Percentiles rank a stretch among this genome's conserved stretches.
Conservation (phyloP, 306 rosid species). For the Fragaria iinumae region DNA sequence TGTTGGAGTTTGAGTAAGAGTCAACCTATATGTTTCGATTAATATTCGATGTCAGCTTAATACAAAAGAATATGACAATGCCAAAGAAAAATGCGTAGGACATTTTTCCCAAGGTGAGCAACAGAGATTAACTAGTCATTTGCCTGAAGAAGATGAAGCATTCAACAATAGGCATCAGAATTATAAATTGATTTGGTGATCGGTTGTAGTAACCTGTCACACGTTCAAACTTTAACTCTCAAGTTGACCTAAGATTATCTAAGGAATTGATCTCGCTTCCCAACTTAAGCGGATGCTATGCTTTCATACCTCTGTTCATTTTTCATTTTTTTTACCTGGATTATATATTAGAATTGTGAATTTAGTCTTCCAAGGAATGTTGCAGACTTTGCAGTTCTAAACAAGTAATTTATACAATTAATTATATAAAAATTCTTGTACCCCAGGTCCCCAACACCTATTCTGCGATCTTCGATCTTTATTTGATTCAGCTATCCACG, state of each 20-base stretch:
- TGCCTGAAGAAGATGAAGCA: conserved; percentile 21
- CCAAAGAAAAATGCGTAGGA: neutral
- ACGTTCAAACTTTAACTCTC: conserved; percentile 38
- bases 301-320: conserved; percentile 1
- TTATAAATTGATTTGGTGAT: conserved; percentile 19
- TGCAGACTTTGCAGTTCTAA: neutral
- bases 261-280: conserved; percentile 42
- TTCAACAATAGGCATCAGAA: neutral
- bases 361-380: conserved; percentile 23
- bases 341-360: neutral
- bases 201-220: conserved; percentile 27
- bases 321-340: conserved; percentile 9
- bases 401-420: neutral
- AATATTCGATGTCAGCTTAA: neutral
- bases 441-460: too few species aligned
- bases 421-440: too few species aligned
- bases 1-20: neutral
- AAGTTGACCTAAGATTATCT: conserved; percentile 47
- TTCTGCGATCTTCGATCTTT: too few species aligned
- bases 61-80: neutral
- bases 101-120: neutral
- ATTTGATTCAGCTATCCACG: too few species aligned
- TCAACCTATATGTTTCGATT: conserved; percentile 8
- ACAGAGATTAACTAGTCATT: neutral
- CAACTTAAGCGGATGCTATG: conserved; percentile 30